phyloP scores from a whole-genome alignment of 2,329 filamentous ascomycete genomes.

The Beauveria brongniartii region DNA sequence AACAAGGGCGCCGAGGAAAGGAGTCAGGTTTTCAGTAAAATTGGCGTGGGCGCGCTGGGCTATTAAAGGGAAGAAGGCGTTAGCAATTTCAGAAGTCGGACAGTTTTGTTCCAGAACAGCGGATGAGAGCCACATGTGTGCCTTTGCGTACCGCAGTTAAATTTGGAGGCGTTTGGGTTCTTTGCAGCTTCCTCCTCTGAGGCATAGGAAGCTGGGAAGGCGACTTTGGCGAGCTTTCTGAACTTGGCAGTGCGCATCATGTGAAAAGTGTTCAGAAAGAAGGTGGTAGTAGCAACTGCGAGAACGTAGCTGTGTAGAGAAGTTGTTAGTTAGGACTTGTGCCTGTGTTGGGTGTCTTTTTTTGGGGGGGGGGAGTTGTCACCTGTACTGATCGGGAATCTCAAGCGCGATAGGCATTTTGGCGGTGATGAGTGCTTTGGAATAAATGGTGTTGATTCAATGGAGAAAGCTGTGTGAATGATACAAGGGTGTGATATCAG shows the following conservation, averaged over 20 bases:
- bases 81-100: neutral
- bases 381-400: slow-evolving; percentile 44
- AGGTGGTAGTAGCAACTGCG: slow-evolving; percentile 45
- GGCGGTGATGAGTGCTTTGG: slow-evolving; percentile 1
- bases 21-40: slow-evolving; percentile 48
- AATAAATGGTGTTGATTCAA: neutral
- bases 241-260: slow-evolving; percentile 34
- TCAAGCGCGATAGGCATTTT: slow-evolving; percentile 37
- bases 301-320: slow-evolving; percentile 49
- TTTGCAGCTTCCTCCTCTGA: slow-evolving; percentile 44
- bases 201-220: slow-evolving; percentile 52
- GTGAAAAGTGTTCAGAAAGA: slow-evolving; percentile 52
- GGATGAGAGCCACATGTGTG: neutral
- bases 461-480: neutral
- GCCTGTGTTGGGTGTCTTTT: neutral
- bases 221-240: slow-evolving; percentile 45
- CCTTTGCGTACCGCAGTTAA: slow-evolving; percentile 51
- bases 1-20: slow-evolving; percentile 43
- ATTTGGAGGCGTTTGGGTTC: slow-evolving; percentile 44
- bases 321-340: slow-evolving; percentile 1
- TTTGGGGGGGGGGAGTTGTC: slow-evolving; percentile 17
- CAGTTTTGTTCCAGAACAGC: neutral
- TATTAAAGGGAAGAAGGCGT: neutral
- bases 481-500: neutral
- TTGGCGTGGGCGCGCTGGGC: slow-evolving; percentile 10